Evolutionary conservation across 345 rosid genomes (phyloP), one percentile per base, ranked within the genome.

Genomic region (Hirschfeldia incana): DNA sequence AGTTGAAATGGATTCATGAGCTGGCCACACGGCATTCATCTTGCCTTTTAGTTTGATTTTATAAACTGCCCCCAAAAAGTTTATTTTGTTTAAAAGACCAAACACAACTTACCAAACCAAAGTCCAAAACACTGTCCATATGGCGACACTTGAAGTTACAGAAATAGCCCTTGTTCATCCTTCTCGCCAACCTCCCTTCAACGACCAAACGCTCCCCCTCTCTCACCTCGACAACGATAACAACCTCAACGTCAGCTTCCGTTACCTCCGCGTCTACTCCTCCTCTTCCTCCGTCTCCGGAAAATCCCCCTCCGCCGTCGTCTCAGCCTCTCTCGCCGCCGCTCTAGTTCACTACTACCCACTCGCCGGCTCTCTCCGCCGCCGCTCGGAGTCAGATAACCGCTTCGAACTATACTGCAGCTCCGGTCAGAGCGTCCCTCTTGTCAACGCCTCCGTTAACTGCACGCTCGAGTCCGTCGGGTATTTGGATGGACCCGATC

Each of bases 141-240:
- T 80, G 83, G 80, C 73, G 13, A 70, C 12, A 77, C 84, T 91
- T 10, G 81, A 85, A 74, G 77, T 87, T 83, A 67, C 70, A 0
- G 89, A 85, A 73, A 91, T 85, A 65, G 26, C 85, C 74, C 71
- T 71, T 2, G 76, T 94, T 77, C 83, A 29, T 16, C 96, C 95
- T 51, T 76, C 91, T 0, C 29, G 83, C 4, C 72, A 70, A 17
- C 92, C 93, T 30, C 83, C 86, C 83, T 27, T 77, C 46, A 75
- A 80, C 51, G 84, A 86, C 64, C 94, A 88, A 72, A 74, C 78
- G 12, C 90, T 88, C 57, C 76, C 86, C 13, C 94, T 94, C 73
- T 90, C 97, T 70, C 87, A 81, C 81, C 89, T 94, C 13, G 98
- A 91, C 69, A 79, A 85, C 37, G 96, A 90, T 73, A 87, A 79